phyloP scores from a whole-genome alignment of 148 eudicot genomes.

The Rhododendron kiyosumense region DNA sequence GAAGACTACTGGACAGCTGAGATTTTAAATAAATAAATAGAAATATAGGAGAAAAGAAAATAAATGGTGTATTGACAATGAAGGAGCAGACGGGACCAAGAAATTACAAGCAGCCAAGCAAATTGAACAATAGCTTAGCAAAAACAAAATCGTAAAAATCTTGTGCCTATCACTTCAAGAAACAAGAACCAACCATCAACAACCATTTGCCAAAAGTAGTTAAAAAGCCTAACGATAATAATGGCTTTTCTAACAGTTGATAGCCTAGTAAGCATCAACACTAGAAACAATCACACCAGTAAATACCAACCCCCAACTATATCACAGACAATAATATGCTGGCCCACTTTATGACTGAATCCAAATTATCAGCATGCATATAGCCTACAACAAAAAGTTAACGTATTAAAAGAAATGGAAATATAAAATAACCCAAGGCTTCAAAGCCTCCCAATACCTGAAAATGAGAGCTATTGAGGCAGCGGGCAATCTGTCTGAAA shows the following conservation, averaged over 20 bases:
- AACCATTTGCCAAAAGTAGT: background rate
- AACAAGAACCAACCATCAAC: background rate
- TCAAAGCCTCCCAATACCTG: conserved; percentile 40
- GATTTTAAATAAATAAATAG: background rate
- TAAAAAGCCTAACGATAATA: background rate
- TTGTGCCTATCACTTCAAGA: background rate
- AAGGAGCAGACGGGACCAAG: background rate
- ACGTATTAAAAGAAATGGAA: background rate
- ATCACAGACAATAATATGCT: background rate
- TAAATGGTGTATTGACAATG: background rate
- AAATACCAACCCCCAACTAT: background rate
- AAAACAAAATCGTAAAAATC: background rate
- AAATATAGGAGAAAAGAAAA: background rate
- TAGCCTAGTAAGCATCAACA: background rate
- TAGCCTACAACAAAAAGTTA: background rate
- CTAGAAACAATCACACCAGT: background rate
- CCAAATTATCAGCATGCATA: background rate
- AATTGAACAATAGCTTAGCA: background rate
- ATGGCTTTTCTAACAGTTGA: background rate
- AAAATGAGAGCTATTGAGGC: conserved; percentile 71
- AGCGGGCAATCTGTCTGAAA: conserved; percentile 58
- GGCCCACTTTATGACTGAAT: background rate
- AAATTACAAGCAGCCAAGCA: background rate
- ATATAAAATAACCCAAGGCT: background rate
- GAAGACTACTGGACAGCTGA: background rate